Conservation (phyloP, 768 basidiomycete species). For the Tremella yokohamensis region DNA sequence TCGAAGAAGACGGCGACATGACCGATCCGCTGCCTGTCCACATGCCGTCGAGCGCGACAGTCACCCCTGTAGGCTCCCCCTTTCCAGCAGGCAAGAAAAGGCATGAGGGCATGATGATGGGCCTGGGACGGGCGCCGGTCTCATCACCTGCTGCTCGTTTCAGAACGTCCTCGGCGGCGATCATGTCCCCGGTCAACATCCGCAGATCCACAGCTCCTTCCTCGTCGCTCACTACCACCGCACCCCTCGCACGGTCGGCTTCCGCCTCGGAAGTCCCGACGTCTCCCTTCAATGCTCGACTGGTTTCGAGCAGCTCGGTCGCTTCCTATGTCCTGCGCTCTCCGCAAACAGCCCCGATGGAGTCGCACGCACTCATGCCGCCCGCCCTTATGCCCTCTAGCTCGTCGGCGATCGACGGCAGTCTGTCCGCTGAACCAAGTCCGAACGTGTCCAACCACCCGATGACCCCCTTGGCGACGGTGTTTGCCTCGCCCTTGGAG, state of each 20-base stretch:
- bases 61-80: no score
- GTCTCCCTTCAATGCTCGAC: neutral
- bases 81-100: neutral
- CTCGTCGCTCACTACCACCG: constrained; percentile 1
- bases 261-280: constrained; percentile 1
- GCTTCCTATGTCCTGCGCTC: neutral
- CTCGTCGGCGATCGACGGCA: neutral
- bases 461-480: neutral
- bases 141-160: no score
- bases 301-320: neutral
- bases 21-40: no score
- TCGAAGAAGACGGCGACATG: constrained; percentile 2
- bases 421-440: neutral
- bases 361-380: constrained; percentile 4
- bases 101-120: constrained; percentile 1
- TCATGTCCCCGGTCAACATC: neutral
- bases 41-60: no score
- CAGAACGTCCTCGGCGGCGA: neutral
- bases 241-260: neutral
- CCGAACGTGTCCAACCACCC: neutral
- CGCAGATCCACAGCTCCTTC: constrained; percentile 1
- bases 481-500: constrained; percentile 2
- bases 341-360: neutral
- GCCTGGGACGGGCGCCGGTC: neutral
- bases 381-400: neutral